Percentiles rank a stretch among this genome's conserved stretches.
phyloP scores from a whole-genome alignment of 768 basidiomycete genomes.

The Agaricus blazei region DNA sequence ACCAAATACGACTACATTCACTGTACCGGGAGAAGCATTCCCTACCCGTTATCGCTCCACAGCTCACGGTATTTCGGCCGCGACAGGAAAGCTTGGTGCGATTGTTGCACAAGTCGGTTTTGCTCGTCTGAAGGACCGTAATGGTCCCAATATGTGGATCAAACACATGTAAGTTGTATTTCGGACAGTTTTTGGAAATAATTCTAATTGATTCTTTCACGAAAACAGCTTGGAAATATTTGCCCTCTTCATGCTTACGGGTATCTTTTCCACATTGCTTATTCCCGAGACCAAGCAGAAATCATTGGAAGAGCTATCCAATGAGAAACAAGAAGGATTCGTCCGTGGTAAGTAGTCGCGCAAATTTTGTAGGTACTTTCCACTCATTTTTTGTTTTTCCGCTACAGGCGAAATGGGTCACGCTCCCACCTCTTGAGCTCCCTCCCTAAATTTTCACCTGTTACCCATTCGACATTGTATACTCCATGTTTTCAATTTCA shows the following conservation, averaged over 20 bases:
- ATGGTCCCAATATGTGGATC: slow-evolving; percentile 56
- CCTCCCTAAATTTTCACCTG: too few relatives aligned
- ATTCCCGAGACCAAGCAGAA: slow-evolving; percentile 72
- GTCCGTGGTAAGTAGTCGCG: slow-evolving; percentile 26
- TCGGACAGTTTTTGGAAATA: background rate
- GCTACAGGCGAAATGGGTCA: background rate
- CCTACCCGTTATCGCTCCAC: slow-evolving; percentile 88
- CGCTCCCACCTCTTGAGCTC: background rate
- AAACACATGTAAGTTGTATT: slow-evolving; percentile 56
- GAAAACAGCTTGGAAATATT: slow-evolving; percentile 64
- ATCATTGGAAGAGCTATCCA: slow-evolving; percentile 68
- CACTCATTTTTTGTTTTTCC: background rate
- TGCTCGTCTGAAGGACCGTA: slow-evolving; percentile 60
- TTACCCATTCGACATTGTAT: too few relatives aligned
- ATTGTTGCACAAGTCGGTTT: slow-evolving; percentile 80
- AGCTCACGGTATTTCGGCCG: slow-evolving; percentile 80
- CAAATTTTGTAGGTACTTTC: background rate
- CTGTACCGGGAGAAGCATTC: slow-evolving; percentile 80
- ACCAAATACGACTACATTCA: slow-evolving; percentile 75
- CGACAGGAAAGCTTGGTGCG: slow-evolving; percentile 79
- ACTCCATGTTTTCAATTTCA: too few relatives aligned
- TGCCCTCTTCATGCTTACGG: slow-evolving; percentile 83
- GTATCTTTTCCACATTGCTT: slow-evolving; percentile 75
- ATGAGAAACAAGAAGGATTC: slow-evolving; percentile 64
- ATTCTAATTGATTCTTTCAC: slow-evolving; percentile 4